Evolutionary conservation across 1,139 yeast genomes (phyloP).

Genomic region (Kluyveromyces marxianus): DNA sequence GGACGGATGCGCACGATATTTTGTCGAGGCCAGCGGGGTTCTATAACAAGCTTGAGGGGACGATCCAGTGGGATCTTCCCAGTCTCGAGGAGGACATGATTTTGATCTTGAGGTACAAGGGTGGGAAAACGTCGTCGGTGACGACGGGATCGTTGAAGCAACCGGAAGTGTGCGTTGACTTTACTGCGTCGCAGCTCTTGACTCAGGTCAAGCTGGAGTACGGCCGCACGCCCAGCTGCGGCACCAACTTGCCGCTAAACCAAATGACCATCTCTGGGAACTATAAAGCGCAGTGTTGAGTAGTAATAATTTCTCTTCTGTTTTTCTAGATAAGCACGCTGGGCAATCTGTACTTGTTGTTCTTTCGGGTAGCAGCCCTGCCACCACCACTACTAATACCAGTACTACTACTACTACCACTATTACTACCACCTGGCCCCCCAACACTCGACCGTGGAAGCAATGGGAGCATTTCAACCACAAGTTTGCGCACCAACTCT

Average conservation of each 20-base stretch:
- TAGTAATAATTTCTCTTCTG: background rate
- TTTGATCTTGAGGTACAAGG: conserved; percentile 1
- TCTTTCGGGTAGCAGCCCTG: too few relatives aligned
- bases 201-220: conserved; percentile 1
- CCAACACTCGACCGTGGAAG: background rate
- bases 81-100: conserved; percentile 2
- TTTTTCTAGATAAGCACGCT: background rate
- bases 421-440: too few relatives aligned
- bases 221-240: background rate
- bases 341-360: conserved; percentile 2
- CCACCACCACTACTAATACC: background rate
- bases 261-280: conserved; percentile 2
- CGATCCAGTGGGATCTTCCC: conserved; percentile 5
- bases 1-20: conserved; percentile 1
- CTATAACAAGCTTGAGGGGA: conserved; percentile 1
- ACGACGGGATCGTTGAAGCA: background rate
- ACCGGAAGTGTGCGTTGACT: conserved; percentile 2
- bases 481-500: background rate
- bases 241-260: conserved; percentile 3
- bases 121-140: background rate
- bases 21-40: conserved; percentile 3
- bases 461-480: conserved; percentile 3
- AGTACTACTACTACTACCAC: too few relatives aligned
- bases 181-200: conserved; percentile 3
- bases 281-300: conserved; percentile 1